Evolutionary conservation across 1,284 basidiomycete species (phyloP).

Genomic region (Coniferiporia sulphurascens): DNA sequence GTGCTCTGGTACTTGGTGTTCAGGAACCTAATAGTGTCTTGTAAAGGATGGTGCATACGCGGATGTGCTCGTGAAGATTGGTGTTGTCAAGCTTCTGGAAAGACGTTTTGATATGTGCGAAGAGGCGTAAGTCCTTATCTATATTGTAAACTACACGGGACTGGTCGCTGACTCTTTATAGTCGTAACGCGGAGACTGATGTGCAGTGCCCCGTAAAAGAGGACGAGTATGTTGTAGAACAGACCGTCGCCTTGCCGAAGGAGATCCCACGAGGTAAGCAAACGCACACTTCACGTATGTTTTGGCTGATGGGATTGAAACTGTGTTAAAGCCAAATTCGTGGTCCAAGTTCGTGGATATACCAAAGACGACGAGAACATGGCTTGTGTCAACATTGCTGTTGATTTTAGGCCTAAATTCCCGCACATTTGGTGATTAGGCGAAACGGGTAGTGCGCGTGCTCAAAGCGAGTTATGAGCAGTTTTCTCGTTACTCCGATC

Average conservation of each 20-base stretch:
- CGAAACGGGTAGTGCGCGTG: no score
- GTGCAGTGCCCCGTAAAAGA: conserved; percentile 75
- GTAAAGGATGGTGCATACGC: conserved; percentile 87
- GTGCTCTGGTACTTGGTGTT: no score
- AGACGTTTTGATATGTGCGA: conserved; percentile 87
- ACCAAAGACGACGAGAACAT: conserved; percentile 77
- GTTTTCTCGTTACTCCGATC: no score
- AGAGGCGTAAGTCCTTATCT: conserved; percentile 70
- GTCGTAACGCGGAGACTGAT: conserved; percentile 63
- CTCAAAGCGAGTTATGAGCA: no score
- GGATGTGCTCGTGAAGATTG: conserved; percentile 84
- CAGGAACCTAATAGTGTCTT: no score
- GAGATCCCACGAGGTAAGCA: conserved; percentile 83
- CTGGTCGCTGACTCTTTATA: conserved; percentile 26
- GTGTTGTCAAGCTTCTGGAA: conserved; percentile 76
- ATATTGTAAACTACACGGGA: neutral
- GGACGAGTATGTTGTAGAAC: conserved; percentile 66
- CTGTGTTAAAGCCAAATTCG: conserved; percentile 74
- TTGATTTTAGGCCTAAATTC: conserved; percentile 59
- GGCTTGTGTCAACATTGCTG: conserved; percentile 74
- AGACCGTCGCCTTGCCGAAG: conserved; percentile 79
- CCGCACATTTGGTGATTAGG: conserved; percentile 18
- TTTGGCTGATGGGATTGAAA: neutral
- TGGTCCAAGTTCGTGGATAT: conserved; percentile 66
- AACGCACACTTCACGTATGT: neutral